Base-by-base conservation (phyloP, 768 basidiomycete species). In the Suillus cothurnatus region DNA sequence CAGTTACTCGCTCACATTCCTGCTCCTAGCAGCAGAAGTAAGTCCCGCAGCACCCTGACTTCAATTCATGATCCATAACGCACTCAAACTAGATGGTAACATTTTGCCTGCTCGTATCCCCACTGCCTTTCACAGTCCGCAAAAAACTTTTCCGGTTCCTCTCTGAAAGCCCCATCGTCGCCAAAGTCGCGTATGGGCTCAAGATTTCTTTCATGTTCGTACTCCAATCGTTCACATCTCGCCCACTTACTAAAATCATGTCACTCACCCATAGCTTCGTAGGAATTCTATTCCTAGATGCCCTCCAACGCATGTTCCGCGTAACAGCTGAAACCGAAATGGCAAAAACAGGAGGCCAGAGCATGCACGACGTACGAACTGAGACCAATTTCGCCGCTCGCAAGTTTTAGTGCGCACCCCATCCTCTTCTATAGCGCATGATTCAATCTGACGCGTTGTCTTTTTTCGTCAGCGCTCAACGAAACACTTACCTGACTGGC, bases 191-290 rank as follows among this genome's bases (percentile, higher is more conserved):
- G 8, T 97, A 97, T 74, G 95, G 82, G 26, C 84, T 97, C 72
- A 97, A 97, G 77, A 97, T 97, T 66, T 90, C 93, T 11, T 97
- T 97, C 83, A 95, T 97, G 92, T 93, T 64, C 53, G 86, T 77
- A 60, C 28, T 57, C 64, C 17, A 41, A 55, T 9, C 34, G 28
- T 26, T 32, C 21, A 14, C 4, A 38, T 19, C 8, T 19, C 31
- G 14, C 53, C 61, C 43, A 34, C 21, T 34, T 1, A 31, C 32
- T 55, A 7, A 55, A 1, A 31, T 31, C 4, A 31, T 53, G 9
- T 14, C 21, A n/a, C 47, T n/a, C 49, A 17, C 70, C 6, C n/a
- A 1, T 61, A 90, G 92, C 67, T 95, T 96, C 72, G 88, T 97
- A 2, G 92, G 81, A 1, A 85, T 98, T 4, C 83, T 99, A 53